Conservation (phyloP, 176 grass and related monocot species). For the Carex cristatella region DNA sequence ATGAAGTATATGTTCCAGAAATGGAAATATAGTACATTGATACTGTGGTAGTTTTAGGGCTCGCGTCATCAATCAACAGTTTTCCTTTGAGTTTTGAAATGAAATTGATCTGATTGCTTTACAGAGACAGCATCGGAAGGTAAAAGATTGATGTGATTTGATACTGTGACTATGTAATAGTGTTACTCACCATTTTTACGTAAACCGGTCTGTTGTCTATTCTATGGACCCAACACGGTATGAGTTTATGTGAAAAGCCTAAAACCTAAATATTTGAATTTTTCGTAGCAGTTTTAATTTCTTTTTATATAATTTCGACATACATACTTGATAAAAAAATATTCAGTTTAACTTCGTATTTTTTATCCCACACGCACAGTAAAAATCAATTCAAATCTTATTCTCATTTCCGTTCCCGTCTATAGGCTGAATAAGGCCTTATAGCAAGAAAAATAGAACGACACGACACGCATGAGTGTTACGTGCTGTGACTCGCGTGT, state of each 20-base stretch:
- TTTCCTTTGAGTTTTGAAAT: background rate
- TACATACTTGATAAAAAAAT: no score
- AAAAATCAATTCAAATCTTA: no score
- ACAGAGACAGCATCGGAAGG: background rate
- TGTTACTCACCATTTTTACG: background rate
- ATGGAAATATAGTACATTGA: constrained; percentile 4
- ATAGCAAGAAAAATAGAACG: no score
- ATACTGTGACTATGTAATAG: constrained; percentile 10
- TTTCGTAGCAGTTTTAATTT: no score
- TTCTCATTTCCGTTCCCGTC: no score
- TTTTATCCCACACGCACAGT: no score
- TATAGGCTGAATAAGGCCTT: no score
- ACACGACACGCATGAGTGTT: no score
- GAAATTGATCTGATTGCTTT: constrained; percentile 19
- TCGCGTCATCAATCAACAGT: background rate
- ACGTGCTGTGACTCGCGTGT: no score
- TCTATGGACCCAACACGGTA: background rate
- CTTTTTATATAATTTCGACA: no score
- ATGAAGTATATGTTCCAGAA: background rate
- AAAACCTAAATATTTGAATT: no score
- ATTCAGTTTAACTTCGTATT: no score
- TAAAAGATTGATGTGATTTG: constrained; percentile 18
- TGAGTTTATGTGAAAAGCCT: background rate
- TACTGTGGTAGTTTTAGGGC: constrained; percentile 1
- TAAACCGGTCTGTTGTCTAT: background rate